Conservation (phyloP, 345 rosid genomes). For the thale cress (Arabidopsis thaliana) region DNA sequence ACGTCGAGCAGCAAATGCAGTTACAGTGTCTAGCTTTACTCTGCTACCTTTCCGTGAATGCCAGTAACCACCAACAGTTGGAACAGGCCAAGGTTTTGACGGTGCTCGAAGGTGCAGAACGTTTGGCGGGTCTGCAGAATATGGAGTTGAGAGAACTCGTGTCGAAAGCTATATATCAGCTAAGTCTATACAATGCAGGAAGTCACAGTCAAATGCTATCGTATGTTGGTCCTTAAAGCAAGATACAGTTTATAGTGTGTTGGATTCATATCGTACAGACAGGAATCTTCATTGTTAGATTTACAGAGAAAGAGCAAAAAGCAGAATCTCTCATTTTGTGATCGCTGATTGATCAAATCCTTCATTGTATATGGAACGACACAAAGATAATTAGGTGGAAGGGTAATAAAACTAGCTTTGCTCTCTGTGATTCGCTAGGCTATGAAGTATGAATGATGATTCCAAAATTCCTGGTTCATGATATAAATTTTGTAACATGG, state of each 20-base stretch:
- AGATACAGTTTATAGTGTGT: conserved; percentile 18
- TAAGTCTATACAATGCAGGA: conserved; percentile 64
- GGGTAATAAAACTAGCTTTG: conserved; percentile 39
- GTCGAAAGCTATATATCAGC: conserved; percentile 59
- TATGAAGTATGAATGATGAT: not conserved
- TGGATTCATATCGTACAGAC: conserved; percentile 23
- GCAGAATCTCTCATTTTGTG: conserved; percentile 15
- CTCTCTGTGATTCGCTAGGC: not conserved
- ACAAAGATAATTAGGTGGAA: not conserved
- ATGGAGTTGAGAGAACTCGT: conserved; percentile 76
- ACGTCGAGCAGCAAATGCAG: conserved; percentile 57
- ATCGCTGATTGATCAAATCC: conserved; percentile 18
- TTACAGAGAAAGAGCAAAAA: conserved; percentile 28
- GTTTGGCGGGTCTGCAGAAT: conserved; percentile 55
- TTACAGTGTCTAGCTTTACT: conserved; percentile 66
- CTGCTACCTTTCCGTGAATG: conserved; percentile 74
- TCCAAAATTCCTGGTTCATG: not conserved
- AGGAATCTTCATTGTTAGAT: conserved; percentile 26
- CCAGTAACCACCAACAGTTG: conserved; percentile 61
- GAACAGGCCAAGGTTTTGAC: conserved; percentile 77
- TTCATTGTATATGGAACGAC: conserved; percentile 29
- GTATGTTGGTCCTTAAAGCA: conserved; percentile 40
- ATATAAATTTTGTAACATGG: too few species aligned
- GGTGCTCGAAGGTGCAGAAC: conserved; percentile 82
- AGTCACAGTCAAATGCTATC: conserved; percentile 60